Conservation (phyloP, 202 grass and related monocot genomes). For the Musa balbisiana region DNA sequence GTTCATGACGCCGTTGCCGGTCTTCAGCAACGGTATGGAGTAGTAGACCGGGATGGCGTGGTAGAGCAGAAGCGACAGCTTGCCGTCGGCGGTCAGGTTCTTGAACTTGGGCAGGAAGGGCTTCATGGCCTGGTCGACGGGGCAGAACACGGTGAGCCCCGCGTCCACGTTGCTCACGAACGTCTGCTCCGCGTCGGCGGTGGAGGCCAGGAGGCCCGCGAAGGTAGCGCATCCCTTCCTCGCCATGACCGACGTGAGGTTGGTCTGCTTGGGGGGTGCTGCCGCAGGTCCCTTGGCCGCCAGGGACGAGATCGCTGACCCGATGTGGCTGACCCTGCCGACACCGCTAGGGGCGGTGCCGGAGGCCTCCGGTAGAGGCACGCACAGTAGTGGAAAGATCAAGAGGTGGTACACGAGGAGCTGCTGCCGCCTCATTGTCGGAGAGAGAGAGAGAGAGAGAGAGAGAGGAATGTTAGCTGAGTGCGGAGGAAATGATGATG, state of each 20-base stretch:
- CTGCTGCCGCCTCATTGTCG: too few relatives aligned
- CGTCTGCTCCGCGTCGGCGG: constrained; percentile 2
- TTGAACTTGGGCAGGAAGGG: constrained; percentile 6
- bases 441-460: too few relatives aligned
- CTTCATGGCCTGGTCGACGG: neutral
- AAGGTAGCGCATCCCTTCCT: constrained; percentile 1
- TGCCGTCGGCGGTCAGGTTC: constrained; percentile 7
- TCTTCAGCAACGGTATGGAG: neutral
- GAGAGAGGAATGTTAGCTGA: too few relatives aligned
- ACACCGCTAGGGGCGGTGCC: neutral
- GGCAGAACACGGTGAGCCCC: constrained; percentile 6
- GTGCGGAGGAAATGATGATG: too few relatives aligned
- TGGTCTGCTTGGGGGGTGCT: neutral
- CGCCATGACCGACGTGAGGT: neutral
- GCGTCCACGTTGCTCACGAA: neutral
- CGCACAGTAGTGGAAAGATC: neutral
- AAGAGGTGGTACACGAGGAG: too few relatives aligned
- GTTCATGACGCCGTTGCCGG: constrained; percentile 2
- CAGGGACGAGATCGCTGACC: neutral
- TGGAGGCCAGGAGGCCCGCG: neutral
- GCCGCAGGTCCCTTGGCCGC: neutral
- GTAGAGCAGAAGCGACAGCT: constrained; percentile 13
- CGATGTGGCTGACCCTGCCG: neutral
- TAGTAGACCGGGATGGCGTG: constrained; percentile 8
- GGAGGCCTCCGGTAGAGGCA: neutral